phyloP scores from a whole-genome alignment of 768 basidiomycete genomes.

The Neoboletus brunneissimus region DNA sequence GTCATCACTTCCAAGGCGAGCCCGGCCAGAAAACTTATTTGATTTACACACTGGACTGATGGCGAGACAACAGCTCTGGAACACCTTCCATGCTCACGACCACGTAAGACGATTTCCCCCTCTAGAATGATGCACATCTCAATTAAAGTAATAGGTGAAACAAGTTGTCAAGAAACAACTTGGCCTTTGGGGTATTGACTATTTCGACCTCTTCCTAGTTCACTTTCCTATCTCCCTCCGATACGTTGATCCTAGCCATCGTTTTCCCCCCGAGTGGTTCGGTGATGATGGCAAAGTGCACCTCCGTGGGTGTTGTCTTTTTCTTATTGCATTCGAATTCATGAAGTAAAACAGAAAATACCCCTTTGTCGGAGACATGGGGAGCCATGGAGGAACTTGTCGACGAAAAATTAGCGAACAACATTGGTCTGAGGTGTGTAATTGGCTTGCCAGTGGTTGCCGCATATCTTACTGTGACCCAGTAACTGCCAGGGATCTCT shows the following conservation, averaged over 20 bases:
- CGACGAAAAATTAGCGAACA: slow-evolving; percentile 65
- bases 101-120: slow-evolving; percentile 44
- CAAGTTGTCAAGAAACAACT: slow-evolving; percentile 61
- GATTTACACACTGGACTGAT: slow-evolving; percentile 5
- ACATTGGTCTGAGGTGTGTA: slow-evolving; percentile 72
- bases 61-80: slow-evolving; percentile 63
- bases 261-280: slow-evolving; percentile 83
- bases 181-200: slow-evolving; percentile 77
- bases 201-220: slow-evolving; percentile 77
- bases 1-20: slow-evolving; percentile 81
- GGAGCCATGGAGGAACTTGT: slow-evolving; percentile 75
- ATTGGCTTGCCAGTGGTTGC: background rate
- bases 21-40: background rate
- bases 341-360: slow-evolving; percentile 43
- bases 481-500: slow-evolving; percentile 76
- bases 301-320: slow-evolving; percentile 44
- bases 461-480: slow-evolving; percentile 1
- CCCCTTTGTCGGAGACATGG: slow-evolving; percentile 83
- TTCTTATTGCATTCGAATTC: background rate
- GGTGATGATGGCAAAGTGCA: slow-evolving; percentile 69
- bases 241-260: slow-evolving; percentile 73
- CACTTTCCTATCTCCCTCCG: slow-evolving; percentile 84
- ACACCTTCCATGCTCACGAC: slow-evolving; percentile 80
- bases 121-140: background rate
- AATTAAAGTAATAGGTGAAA: slow-evolving; percentile 44